phyloP scores from a whole-genome alignment of 2,329 filamentous ascomycete genomes.

The Rosellinia necatrix region DNA sequence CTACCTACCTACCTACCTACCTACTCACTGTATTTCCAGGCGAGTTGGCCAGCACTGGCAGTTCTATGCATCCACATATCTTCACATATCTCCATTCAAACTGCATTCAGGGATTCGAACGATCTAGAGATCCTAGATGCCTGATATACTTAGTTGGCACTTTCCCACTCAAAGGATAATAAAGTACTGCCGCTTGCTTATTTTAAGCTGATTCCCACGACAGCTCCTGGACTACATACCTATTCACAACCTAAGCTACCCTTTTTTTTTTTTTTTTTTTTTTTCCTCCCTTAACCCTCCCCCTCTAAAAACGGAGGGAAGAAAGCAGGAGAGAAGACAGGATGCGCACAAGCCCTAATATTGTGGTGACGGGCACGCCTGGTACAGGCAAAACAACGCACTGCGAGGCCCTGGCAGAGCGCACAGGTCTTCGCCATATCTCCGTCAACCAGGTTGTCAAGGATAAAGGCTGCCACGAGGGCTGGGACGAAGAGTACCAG shows the following conservation, averaged over 20 bases:
- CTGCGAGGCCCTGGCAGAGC: slow-evolving; percentile 77
- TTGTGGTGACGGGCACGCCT: slow-evolving; percentile 93
- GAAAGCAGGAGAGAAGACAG: slow-evolving; percentile 15
- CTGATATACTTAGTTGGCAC: background rate
- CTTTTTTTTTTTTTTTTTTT: background rate
- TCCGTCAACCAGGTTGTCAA: slow-evolving; percentile 92
- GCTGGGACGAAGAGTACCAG: slow-evolving; percentile 81
- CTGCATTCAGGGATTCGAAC: no score
- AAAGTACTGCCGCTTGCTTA: background rate
- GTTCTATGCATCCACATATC: background rate
- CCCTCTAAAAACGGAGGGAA: slow-evolving; percentile 5
- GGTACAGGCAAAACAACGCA: slow-evolving; percentile 96
- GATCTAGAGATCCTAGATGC: background rate
- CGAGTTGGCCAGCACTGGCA: no score
- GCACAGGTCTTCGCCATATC: slow-evolving; percentile 78
- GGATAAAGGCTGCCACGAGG: slow-evolving; percentile 83
- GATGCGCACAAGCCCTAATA: slow-evolving; percentile 71
- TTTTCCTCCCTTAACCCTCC: background rate
- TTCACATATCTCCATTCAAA: background rate
- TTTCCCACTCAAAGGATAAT: background rate
- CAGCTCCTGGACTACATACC: background rate
- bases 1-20: no score
- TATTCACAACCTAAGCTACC: background rate
- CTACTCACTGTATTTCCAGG: no score
- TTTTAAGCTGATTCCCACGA: background rate